A percentile compares a stretch with the other conserved stretches of the same genome.
These are phyloP conservation scores for Venturia nashicola DNA, from an alignment of 2,329 filamentous ascomycete species.

Conservation along the genomic window DNA sequence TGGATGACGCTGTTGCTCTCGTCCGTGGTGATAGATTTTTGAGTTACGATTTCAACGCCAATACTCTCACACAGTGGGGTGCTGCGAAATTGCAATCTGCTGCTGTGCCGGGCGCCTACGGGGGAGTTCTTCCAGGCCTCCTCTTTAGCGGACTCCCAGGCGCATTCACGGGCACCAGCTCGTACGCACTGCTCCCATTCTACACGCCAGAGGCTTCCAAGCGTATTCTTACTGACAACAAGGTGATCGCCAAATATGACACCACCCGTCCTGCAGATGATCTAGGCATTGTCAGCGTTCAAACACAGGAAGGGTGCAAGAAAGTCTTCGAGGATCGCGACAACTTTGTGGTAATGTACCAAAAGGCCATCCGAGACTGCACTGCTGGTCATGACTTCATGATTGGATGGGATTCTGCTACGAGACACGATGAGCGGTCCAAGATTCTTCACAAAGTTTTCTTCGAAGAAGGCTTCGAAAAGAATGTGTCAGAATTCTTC, in stretches of 20 bases:
- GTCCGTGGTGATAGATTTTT: conserved; percentile 35
- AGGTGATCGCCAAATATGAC: conserved; percentile 34
- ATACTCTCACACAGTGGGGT: conserved; percentile 38
- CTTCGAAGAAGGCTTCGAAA: conserved; percentile 33
- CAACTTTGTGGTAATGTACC: conserved; percentile 37
- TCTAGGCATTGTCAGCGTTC: conserved; percentile 32
- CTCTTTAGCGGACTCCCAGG: conserved; percentile 35
- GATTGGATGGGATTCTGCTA: conserved; percentile 33
- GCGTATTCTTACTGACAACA: conserved; percentile 35
- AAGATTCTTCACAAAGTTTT: conserved; percentile 33
- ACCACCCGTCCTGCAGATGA: conserved; percentile 29
- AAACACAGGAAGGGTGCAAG: conserved; percentile 39
- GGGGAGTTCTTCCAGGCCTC: conserved; percentile 30
- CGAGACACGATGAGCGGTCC: conserved; percentile 26
- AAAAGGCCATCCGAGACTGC: conserved; percentile 24
- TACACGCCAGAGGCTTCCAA: conserved; percentile 37
- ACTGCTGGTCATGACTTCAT: conserved; percentile 36
- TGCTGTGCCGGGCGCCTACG: conserved; percentile 29
- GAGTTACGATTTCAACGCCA: conserved; percentile 36
- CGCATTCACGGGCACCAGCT: conserved; percentile 36
- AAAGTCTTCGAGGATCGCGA: conserved; percentile 37
- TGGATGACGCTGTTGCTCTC: conserved; percentile 36
- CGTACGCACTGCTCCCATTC: conserved; percentile 37
- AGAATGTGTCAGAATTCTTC: conserved; percentile 32
- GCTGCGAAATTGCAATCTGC: conserved; percentile 28